A percentile compares a stretch with the other conserved stretches of the same genome.
phyloP scores from a whole-genome alignment of 2,329 filamentous ascomycete genomes.

The Cordyceps cateniannulata region DNA sequence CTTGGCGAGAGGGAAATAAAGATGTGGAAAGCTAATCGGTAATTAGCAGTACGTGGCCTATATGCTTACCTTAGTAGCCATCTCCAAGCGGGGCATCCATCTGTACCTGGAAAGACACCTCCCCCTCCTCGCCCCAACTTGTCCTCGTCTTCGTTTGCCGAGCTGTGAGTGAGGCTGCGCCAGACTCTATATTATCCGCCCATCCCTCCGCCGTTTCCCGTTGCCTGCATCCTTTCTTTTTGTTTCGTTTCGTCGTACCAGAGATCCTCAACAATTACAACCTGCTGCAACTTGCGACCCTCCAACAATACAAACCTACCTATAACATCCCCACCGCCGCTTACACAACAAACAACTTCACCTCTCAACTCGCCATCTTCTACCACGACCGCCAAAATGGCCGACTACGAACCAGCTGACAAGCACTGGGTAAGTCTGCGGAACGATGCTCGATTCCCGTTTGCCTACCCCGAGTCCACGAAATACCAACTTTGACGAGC shows the following conservation, averaged over 20 bases:
- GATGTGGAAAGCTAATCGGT: too few relatives aligned
- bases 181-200: not conserved
- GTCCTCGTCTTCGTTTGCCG: not conserved
- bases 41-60: too few relatives aligned
- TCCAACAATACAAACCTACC: too few relatives aligned
- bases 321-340: not conserved
- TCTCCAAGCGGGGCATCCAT: too few relatives aligned
- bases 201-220: not conserved
- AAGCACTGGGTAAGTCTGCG: slow-evolving; percentile 42
- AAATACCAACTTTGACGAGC: too few relatives aligned
- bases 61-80: too few relatives aligned
- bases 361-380: not conserved
- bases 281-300: not conserved
- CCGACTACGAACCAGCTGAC: slow-evolving; percentile 21
- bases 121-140: too few relatives aligned
- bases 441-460: not conserved
- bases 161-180: slow-evolving; percentile 2
- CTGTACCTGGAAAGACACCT: too few relatives aligned
- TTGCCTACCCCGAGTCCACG: too few relatives aligned
- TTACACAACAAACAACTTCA: not conserved
- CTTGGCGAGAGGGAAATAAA: too few relatives aligned
- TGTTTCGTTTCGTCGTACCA: not conserved
- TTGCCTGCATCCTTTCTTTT: not conserved
- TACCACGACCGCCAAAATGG: not conserved
- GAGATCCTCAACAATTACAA: not conserved